Conservation (phyloP, 108 stramenopile genomes). For the Cylindrotheca fusiformis region DNA sequence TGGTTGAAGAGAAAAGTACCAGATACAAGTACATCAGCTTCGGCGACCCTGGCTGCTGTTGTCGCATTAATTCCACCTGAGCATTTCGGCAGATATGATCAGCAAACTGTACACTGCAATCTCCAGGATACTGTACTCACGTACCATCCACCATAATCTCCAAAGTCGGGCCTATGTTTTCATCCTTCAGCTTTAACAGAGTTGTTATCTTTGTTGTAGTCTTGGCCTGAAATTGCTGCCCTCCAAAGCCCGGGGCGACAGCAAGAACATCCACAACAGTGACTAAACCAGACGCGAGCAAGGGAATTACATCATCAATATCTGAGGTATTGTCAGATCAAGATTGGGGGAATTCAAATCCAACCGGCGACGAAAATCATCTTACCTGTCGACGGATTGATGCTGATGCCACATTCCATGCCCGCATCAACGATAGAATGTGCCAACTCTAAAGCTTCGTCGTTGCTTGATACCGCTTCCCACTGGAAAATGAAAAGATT, state of each 20-base stretch:
- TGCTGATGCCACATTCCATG: conserved; percentile 63
- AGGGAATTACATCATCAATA: too few relatives aligned
- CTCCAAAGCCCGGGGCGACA: conserved; percentile 70
- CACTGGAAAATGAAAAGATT: conserved; percentile 70
- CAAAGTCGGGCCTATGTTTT: conserved; percentile 40
- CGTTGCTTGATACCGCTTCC: conserved; percentile 44
- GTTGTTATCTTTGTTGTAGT: conserved; percentile 7
- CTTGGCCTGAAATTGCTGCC: conserved; percentile 35
- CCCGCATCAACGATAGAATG: conserved; percentile 35
- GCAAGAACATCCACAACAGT: conserved; percentile 66
- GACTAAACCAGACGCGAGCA: conserved; percentile 66
- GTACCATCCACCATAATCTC: conserved; percentile 72
- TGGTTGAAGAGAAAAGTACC: conserved; percentile 65
- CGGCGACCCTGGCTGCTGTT: conserved; percentile 42
- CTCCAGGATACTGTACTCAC: background rate
- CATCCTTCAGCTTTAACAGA: conserved; percentile 17
- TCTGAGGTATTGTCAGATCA: too few relatives aligned
- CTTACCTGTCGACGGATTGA: conserved; percentile 63
- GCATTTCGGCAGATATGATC: background rate
- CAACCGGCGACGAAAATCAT: conserved; percentile 42
- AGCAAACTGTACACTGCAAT: background rate
- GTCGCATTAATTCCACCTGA: conserved; percentile 55
- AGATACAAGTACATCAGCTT: conserved; percentile 72
- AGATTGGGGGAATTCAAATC: too few relatives aligned
- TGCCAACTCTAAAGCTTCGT: conserved; percentile 50